phyloP scores from a whole-genome alignment of 208 protist species.

The Acanthamoeba castellanii region DNA sequence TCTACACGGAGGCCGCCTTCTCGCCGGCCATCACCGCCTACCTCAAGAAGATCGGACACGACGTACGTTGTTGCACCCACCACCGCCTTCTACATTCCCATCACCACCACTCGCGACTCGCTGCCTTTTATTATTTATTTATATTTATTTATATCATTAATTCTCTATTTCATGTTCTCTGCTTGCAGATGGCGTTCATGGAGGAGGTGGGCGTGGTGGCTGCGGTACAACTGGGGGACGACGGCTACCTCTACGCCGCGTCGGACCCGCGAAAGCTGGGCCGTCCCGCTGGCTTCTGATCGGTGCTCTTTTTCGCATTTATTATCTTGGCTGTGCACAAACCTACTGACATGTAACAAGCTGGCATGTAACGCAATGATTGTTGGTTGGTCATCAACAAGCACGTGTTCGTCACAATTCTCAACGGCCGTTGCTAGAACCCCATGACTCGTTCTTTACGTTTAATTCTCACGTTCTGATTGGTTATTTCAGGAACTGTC shows the following conservation, averaged over 20 bases:
- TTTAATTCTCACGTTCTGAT: too few species aligned
- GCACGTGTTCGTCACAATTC: too few species aligned
- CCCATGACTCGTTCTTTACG: too few species aligned
- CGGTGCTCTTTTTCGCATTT: background rate
- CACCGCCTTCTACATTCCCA: background rate
- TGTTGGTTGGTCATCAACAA: too few species aligned
- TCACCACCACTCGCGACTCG: background rate
- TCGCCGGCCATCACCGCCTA: background rate
- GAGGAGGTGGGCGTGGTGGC: constrained; percentile 16
- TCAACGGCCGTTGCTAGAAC: too few species aligned
- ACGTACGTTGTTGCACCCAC: background rate
- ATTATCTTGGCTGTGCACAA: background rate
- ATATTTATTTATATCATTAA: background rate
- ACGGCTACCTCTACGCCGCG: constrained; percentile 34
- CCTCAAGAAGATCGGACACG: constrained; percentile 3
- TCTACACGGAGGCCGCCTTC: constrained; percentile 44
- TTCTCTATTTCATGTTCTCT: background rate
- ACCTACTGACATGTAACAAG: too few species aligned
- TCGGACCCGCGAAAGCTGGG: constrained; percentile 60
- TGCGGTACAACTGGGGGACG: background rate
- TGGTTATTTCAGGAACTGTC: too few species aligned
- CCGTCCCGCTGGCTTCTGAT: constrained; percentile 3
- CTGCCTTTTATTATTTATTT: background rate
- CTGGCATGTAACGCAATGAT: too few species aligned
- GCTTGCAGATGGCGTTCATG: constrained; percentile 15